Evolutionary conservation across 192 early-diverging fungal species (phyloP), one percentile per base, ranked within the genome.

Genomic region (Backusella parvicylindrica): DNA sequence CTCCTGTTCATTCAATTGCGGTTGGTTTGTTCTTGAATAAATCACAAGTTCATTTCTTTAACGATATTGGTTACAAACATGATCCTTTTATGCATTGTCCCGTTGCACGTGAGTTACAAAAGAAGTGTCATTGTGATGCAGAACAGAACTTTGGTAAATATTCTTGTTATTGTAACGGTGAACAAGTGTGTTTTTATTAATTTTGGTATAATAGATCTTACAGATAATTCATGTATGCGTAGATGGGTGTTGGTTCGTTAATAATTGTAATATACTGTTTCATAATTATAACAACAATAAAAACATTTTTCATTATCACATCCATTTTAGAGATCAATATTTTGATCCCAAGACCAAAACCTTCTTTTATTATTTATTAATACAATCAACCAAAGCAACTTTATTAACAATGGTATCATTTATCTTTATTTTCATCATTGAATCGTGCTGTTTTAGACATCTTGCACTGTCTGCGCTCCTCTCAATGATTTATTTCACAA

Each of bases 11-110:
- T 76, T 89, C 89, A 1, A 90, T 93, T 60, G 89, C 85, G 21
- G 88, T 83, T n/a, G 87, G 86, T 15, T 50, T 93, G 56, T 86
- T 89, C 70, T 71, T 93, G 56, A 77, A 88, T 26, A 87, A 90
- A 70, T 81, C 83, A 32, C 84, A 93, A 49, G 89, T 95, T 63
- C 91, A 92, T 60, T 93, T 88, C 73, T 93, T 93, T 77, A 84
- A 93, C 71, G 90, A 93, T 65, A 89, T 93, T 70, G 91, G 88
- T 0, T 93, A 93, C 70, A 75, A 81, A 35, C 94, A 95, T 75
- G 81, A 82, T 9, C 86, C 88, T 41, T 91, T 89, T 75, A 83
- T 84, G 70, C 91, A 94, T 77, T 95, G 94, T 81, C 92, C 93
- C 0, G 84, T 84, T 36, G 84, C 89, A 50, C 75, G 76, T 15